Conservation (phyloP, 306 rosid genomes). For the Datisca glomerata region DNA sequence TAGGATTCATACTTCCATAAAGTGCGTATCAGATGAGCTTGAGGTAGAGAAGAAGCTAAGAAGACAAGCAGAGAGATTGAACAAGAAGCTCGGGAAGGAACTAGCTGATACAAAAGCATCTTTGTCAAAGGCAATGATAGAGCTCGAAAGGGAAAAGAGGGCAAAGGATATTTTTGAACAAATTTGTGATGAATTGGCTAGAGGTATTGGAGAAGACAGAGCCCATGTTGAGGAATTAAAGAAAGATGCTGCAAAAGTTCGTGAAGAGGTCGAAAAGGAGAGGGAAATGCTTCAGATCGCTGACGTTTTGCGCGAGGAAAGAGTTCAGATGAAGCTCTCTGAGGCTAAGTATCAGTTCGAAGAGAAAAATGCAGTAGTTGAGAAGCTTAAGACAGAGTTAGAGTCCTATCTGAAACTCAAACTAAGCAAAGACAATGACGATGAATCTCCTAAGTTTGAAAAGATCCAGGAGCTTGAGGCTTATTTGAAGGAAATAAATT, state of each 20-base stretch:
- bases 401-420: slow-evolving; percentile 44
- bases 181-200: slow-evolving; percentile 68
- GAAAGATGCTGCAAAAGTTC: slow-evolving; percentile 59
- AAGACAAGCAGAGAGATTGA: slow-evolving; percentile 64
- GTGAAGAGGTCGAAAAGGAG: slow-evolving; percentile 79
- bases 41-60: slow-evolving; percentile 74
- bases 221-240: slow-evolving; percentile 71
- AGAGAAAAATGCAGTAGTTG: slow-evolving; percentile 76
- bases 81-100: slow-evolving; percentile 69
- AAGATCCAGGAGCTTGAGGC: slow-evolving; percentile 61
- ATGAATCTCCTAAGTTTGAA: slow-evolving; percentile 24
- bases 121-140: slow-evolving; percentile 39
- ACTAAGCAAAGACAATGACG: slow-evolving; percentile 21
- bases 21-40: slow-evolving; percentile 45
- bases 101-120: slow-evolving; percentile 46
- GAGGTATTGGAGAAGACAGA: slow-evolving; percentile 73
- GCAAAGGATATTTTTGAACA: slow-evolving; percentile 82
- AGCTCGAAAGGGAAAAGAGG: slow-evolving; percentile 67
- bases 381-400: slow-evolving; percentile 50
- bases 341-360: slow-evolving; percentile 84
- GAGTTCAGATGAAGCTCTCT: slow-evolving; percentile 96
- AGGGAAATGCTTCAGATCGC: slow-evolving; percentile 94
- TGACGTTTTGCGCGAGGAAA: slow-evolving; percentile 72
- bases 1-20: slow-evolving; percentile 39
- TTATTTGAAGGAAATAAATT: slow-evolving; percentile 41